Evolutionary conservation across 75 land plant species (phyloP).

Genomic region (Adiantum capillusveneris): DNA sequence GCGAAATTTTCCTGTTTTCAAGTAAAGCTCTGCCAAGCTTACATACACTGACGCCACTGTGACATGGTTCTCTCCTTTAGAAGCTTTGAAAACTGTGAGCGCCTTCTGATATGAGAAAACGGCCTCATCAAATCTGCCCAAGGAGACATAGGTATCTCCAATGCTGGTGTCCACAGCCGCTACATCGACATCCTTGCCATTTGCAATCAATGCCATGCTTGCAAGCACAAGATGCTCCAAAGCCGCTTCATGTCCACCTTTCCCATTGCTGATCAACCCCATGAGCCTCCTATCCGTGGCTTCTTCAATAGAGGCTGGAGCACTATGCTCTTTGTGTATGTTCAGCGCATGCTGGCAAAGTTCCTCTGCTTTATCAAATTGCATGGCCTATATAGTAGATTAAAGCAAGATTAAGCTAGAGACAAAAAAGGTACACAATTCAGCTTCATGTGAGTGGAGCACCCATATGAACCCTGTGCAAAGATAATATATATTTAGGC

Average conservation of each 20-base stretch:
- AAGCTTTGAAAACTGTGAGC: slow-evolving; percentile 61
- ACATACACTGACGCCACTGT: slow-evolving; percentile 57
- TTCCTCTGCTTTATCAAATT: slow-evolving; percentile 67
- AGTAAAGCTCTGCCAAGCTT: slow-evolving; percentile 69
- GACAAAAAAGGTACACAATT: too few relatives aligned
- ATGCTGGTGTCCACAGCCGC: slow-evolving; percentile 68
- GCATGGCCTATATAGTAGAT: slow-evolving; percentile 43
- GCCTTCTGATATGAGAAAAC: slow-evolving; percentile 76
- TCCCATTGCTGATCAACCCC: slow-evolving; percentile 74
- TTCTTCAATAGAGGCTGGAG: slow-evolving; percentile 72
- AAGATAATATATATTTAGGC: too few relatives aligned
- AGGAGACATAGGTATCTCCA: slow-evolving; percentile 54
- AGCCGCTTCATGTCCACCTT: slow-evolving; percentile 68
- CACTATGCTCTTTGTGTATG: slow-evolving; percentile 51
- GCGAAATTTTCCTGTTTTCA: slow-evolving; percentile 53
- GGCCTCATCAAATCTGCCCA: slow-evolving; percentile 64
- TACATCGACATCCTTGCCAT: slow-evolving; percentile 59
- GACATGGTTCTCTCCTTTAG: slow-evolving; percentile 58
- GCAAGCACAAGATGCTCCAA: slow-evolving; percentile 78
- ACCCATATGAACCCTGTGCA: too few relatives aligned
- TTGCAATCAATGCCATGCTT: slow-evolving; percentile 58
- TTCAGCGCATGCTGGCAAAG: slow-evolving; percentile 55
- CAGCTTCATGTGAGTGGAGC: too few relatives aligned
- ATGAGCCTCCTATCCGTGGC: slow-evolving; percentile 78
- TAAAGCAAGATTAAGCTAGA: too few relatives aligned